Conservation (phyloP, 441 rosid genomes). For the Geranium incanum region DNA sequence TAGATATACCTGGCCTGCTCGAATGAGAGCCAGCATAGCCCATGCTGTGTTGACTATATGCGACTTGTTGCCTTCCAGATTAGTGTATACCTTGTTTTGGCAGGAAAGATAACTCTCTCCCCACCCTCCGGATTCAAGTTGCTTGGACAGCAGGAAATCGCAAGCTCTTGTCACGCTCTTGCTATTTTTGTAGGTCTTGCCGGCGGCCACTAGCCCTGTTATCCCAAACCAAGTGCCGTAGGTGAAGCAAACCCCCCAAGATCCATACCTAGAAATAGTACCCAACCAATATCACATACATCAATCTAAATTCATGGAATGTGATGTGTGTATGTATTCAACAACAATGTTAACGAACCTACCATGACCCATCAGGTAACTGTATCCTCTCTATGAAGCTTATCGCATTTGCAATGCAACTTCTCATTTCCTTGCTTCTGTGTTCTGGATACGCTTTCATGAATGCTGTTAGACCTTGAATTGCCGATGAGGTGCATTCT, state of each 20-base stretch:
- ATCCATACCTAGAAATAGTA: constrained; percentile 62
- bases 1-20: constrained; percentile 47
- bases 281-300: background rate
- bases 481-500: constrained; percentile 69
- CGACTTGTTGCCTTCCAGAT: constrained; percentile 50
- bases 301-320: background rate
- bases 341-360: constrained; percentile 13
- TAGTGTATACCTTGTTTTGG: constrained; percentile 67
- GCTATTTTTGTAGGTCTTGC: constrained; percentile 51
- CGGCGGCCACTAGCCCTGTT: constrained; percentile 68
- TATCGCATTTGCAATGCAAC: constrained; percentile 44
- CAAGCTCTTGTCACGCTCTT: constrained; percentile 43
- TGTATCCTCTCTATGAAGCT: constrained; percentile 50
- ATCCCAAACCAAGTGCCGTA: constrained; percentile 86
- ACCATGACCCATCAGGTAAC: constrained; percentile 67
- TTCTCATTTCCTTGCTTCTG: constrained; percentile 46
- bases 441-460: constrained; percentile 49
- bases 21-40: constrained; percentile 77
- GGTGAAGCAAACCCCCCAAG: constrained; percentile 94
- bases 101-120: constrained; percentile 94
- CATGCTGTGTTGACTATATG: constrained; percentile 73
- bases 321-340: background rate
- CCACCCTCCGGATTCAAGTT: constrained; percentile 81
- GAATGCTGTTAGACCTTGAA: constrained; percentile 57
- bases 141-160: constrained; percentile 63